phyloP scores from a whole-genome alignment of 805 yeast species.

The Wickerhamiella qilinensis region DNA sequence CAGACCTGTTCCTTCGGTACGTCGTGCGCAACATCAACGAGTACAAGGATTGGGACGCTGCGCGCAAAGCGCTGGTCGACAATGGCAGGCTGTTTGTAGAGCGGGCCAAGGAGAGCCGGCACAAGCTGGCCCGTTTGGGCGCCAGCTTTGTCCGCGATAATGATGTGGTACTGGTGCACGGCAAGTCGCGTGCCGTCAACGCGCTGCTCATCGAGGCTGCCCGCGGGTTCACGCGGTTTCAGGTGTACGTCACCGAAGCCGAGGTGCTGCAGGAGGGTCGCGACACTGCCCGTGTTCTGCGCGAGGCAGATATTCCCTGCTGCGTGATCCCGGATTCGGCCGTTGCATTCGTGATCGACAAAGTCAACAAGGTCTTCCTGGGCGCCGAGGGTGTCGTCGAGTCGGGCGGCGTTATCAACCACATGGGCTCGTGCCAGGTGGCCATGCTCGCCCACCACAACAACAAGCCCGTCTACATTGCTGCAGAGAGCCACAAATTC shows the following conservation, averaged over 20 bases:
- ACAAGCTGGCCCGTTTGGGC: constrained; percentile 76
- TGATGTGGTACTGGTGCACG: constrained; percentile 76
- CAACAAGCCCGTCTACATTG: constrained; percentile 85
- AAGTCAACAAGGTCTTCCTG: constrained; percentile 81
- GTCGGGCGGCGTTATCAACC: constrained; percentile 94
- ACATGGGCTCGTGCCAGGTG: constrained; percentile 79
- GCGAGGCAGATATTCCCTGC: constrained; percentile 67
- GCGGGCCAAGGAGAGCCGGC: constrained; percentile 81
- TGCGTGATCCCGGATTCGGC: constrained; percentile 82
- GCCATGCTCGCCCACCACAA: constrained; percentile 84
- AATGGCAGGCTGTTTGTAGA: constrained; percentile 85
- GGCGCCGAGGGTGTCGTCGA: constrained; percentile 99
- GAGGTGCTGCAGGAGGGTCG: constrained; percentile 68
- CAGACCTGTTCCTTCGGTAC: constrained; percentile 89
- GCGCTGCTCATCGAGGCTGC: constrained; percentile 65
- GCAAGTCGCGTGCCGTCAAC: constrained; percentile 79
- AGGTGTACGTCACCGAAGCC: constrained; percentile 86
- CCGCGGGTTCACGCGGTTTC: constrained; percentile 59
- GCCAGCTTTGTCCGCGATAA: constrained; percentile 83
- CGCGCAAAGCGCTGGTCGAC: constrained; percentile 72
- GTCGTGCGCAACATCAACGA: constrained; percentile 78
- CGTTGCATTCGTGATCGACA: constrained; percentile 81
- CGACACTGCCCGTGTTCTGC: constrained; percentile 50
- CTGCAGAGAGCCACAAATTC: constrained; percentile 88
- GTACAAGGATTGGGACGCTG: constrained; percentile 85